Evolutionary conservation across 2,329 filamentous ascomycete genomes (phyloP), one percentile per base, ranked within the genome.

Genomic region (Pseudogymnoascus sp.): DNA sequence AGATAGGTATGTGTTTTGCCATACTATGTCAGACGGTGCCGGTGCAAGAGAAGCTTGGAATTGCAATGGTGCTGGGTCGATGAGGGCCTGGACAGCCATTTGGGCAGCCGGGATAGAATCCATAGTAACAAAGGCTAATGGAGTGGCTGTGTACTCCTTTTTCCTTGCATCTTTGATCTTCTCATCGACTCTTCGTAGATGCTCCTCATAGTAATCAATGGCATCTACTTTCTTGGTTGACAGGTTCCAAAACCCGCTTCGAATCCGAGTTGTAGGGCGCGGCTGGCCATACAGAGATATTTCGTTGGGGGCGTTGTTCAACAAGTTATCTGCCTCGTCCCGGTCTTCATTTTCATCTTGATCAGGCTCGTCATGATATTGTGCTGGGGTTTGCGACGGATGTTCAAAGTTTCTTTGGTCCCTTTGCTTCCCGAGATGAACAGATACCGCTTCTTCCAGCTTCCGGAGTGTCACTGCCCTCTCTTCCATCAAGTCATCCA

Each of bases 81-180:
- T 86, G 10, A 96, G 87, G 3, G 95, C 93, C 76, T 99, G 95
- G 47, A 96, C 91, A 23, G 93, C 91, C 92, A 97, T 96, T 78
- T 99, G 95, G 69, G 85, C 87, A 33, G 93, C 88, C 13, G 93
- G 90, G 60, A 96, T 95, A 3, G 91, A 95, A 77, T 97, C 91
- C 91, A 99, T 96, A 0, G 95, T 97, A 40, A 99, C 90, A 74
- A 99, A 97, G 0, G 96, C 96, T 65, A 96, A 83, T 60, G 93
- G 88, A 0, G 87, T 93, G 0, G 95, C 82, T 5, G 82, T 78
- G 70, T 92, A 97, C 3, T 89, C 83, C 74, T 90, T 90, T 70
- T 86, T 85, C 28, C 95, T 85, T 10, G 91, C 85, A 7, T 77
- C 76, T 7, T 77, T 75, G 61, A 99, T 91, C 68, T 87, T 82